Evolutionary conservation across 1,284 basidiomycete genomes (phyloP), one percentile per base, ranked within the genome.

Genomic region (Puccinia triticina): DNA sequence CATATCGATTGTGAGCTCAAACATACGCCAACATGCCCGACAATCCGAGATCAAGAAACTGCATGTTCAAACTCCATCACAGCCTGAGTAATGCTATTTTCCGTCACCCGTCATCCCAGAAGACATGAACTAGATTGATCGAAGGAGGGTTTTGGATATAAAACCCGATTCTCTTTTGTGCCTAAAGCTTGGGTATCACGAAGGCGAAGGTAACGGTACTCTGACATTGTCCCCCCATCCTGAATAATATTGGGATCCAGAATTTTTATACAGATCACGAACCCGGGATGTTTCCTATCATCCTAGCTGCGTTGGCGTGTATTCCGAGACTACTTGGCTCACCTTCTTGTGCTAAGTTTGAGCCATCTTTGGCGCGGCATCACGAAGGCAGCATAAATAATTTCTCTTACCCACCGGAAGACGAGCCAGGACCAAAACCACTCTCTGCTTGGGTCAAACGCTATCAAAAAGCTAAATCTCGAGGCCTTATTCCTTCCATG

Each of bases 381-480:
- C 64, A 5, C 34, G 16, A 40, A 66, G 53, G 18, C 48, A 57
- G 72, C 50, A 26, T 57, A 57, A 48, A 74, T 37, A 37, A 57
- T n/a, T 23, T 55, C 21, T 37, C 34, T 50, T 81, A 81, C 29
- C 79, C 79, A 32, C 69, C 50, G 32, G 71, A 73, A 74, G 79
- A 81, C 59, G 67, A 59, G 48, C 43, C 55, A 34, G 79, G 79
- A 8, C 79, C 79, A 61, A 85, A 86, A 37, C 83, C 86, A 21
- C 88, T 92, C 83, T 92, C 93, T 82, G 88, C 87, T 59, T 95
- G 94, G 93, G 86, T 90, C 48, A 89, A 90, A 86, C 92, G 92
- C 11, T 89, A 93, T 84, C 88, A 90, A 82, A 88, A 88, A 10
- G 93, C 92, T 46, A 89, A 91, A 61, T 85, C 88, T 23, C 90